Evolutionary conservation across 495 filamentous ascomycete species (phyloP).

Genomic region (Pyrenopolyporus hunteri): DNA sequence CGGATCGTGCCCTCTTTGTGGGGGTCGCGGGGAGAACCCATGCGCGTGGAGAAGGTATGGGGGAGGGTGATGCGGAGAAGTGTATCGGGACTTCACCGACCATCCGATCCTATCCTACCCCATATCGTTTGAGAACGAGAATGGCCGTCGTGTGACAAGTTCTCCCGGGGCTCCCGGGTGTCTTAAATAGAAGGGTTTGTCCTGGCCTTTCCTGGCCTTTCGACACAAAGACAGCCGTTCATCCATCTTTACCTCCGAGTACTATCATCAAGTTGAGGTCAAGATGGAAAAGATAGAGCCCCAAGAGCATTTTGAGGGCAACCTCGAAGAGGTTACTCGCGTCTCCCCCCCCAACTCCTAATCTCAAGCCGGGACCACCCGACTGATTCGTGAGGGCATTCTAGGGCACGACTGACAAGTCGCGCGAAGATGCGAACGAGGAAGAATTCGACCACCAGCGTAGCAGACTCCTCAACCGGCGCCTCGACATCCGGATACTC

Average conservation of each 20-base stretch:
- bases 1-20: constrained; percentile 1
- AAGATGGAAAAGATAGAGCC: constrained; percentile 30
- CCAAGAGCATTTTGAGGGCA: constrained; percentile 16
- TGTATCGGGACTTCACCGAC: constrained; percentile 10
- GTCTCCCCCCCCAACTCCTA: too few relatives aligned
- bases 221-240: too few relatives aligned
- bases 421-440: not conserved
- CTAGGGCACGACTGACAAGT: not conserved
- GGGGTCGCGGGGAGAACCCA: constrained; percentile 11
- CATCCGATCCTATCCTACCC: not conserved
- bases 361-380: not conserved
- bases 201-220: not conserved
- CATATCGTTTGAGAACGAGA: not conserved
- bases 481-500: constrained; percentile 46
- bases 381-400: not conserved
- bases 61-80: constrained; percentile 27
- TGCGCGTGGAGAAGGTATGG: too few relatives aligned
- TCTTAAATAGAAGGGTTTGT: not conserved
- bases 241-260: not conserved
- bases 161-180: not conserved
- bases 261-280: not conserved
- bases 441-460: constrained; percentile 24
- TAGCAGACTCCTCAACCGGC: constrained; percentile 21
- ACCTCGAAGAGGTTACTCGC: constrained; percentile 5
- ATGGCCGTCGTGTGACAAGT: not conserved